These are phyloP conservation scores for Coccomyxa sp. DNA, from an alignment of 139 green algal species.

Conservation along the genomic window DNA sequence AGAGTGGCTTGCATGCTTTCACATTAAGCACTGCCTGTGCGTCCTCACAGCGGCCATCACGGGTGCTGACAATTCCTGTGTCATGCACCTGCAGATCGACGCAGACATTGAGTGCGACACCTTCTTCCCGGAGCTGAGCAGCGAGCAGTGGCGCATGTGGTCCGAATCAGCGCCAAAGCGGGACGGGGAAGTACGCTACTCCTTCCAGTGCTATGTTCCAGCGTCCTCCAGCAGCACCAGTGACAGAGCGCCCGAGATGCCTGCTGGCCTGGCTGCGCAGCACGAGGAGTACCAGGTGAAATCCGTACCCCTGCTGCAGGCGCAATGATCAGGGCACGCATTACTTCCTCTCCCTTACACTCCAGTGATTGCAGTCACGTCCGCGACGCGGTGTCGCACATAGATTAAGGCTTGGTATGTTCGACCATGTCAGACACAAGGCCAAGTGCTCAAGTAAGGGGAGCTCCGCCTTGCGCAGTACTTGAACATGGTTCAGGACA, in stretches of 20 bases:
- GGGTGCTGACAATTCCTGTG: not conserved
- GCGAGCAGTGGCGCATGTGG: slow-evolving; percentile 55
- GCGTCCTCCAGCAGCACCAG: not conserved
- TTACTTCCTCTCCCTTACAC: not conserved
- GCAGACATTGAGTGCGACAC: slow-evolving; percentile 83
- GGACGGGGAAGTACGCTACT: slow-evolving; percentile 53
- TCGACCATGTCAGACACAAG: too few relatives aligned
- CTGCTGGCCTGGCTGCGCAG: slow-evolving; percentile 37
- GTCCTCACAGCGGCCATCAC: not conserved
- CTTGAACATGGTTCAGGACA: slow-evolving; percentile 82
- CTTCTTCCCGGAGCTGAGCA: slow-evolving; percentile 74
- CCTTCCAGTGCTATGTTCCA: slow-evolving; percentile 74
- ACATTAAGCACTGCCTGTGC: not conserved
- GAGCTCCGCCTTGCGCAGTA: slow-evolving; percentile 68
- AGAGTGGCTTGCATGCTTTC: not conserved
- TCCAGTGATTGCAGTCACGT: not conserved
- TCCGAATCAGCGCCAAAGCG: slow-evolving; percentile 29
- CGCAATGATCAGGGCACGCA: not conserved
- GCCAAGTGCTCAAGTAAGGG: not conserved
- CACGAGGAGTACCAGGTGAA: slow-evolving; percentile 89
- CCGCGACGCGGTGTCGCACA: too few relatives aligned
- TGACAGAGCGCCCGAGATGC: slow-evolving; percentile 21
- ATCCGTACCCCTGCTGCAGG: too few relatives aligned
- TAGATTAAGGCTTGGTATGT: too few relatives aligned
- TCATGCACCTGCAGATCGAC: slow-evolving; percentile 49